Percentiles rank a stretch among this genome's conserved stretches.
These are phyloP conservation scores for Phytophthora agathidicida DNA, from an alignment of 352 stramenopile genomes.

Conservation along the genomic window DNA sequence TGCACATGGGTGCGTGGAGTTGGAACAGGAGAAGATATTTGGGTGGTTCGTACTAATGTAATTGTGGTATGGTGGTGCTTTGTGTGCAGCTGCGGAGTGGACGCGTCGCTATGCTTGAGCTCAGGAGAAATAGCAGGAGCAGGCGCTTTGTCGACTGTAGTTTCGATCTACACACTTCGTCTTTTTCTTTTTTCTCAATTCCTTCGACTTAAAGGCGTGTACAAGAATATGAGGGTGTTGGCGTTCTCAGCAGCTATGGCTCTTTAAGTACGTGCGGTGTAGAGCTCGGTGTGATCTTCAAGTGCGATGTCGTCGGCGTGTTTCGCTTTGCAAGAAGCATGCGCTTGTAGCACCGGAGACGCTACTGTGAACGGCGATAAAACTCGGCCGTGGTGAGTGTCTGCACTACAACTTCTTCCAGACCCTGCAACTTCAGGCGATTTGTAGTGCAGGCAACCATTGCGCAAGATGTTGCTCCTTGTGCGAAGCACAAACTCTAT, in stretches of 20 bases:
- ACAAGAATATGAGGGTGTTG: no score
- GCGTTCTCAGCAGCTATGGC: no score
- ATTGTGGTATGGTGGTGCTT: constrained; percentile 12
- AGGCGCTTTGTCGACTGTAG: constrained; percentile 25
- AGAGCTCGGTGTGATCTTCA: constrained; percentile 2
- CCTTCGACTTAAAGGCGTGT: constrained; percentile 21
- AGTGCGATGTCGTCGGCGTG: neutral
- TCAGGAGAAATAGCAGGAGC: constrained; percentile 21
- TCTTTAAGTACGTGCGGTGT: no score
- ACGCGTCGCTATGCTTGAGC: constrained; percentile 70
- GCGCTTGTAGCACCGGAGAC: constrained; percentile 42
- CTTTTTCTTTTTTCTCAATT: constrained; percentile 38
- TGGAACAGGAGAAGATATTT: neutral
- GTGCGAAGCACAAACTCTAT: constrained; percentile 43
- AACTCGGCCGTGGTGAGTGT: constrained; percentile 48
- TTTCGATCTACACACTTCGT: constrained; percentile 28
- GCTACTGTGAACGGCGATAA: constrained; percentile 32
- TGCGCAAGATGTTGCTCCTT: constrained; percentile 41
- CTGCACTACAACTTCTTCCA: no score
- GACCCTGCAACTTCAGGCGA: constrained; percentile 35
- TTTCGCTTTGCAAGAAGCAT: neutral
- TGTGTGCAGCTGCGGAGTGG: constrained; percentile 62
- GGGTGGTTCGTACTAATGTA: neutral
- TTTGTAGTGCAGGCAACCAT: constrained; percentile 45
- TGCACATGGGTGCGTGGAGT: constrained; percentile 72